Conservation (phyloP, 345 rosid genomes). For the Gossypium herbaceum region DNA sequence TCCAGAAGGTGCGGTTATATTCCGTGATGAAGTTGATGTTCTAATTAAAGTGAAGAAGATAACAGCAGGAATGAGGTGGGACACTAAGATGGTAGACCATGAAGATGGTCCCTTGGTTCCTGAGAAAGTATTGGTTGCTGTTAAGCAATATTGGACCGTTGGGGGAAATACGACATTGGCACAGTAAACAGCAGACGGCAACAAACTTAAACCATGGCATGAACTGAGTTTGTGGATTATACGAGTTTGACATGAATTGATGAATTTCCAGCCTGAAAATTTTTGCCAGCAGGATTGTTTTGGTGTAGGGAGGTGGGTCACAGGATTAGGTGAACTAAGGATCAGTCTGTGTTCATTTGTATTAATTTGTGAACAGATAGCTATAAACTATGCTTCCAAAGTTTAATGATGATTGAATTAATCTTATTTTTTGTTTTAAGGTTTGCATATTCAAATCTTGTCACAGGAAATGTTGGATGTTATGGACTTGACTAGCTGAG, state of each 20-base stretch:
- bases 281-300: not conserved
- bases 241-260: slow-evolving; percentile 16
- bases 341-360: not conserved
- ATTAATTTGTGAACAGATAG: not conserved
- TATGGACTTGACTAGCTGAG: not conserved
- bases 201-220: not conserved
- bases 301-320: not conserved
- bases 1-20: slow-evolving; percentile 92
- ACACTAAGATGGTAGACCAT: slow-evolving; percentile 88
- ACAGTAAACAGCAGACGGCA: slow-evolving; percentile 16
- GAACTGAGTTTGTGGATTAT: slow-evolving; percentile 3
- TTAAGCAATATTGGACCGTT: slow-evolving; percentile 92
- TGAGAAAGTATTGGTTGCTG: slow-evolving; percentile 83
- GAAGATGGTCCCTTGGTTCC: slow-evolving; percentile 97
- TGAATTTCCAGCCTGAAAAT: slow-evolving; percentile 17
- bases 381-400: not conserved
- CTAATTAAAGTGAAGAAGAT: slow-evolving; percentile 75
- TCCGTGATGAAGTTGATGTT: slow-evolving; percentile 85
- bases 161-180: slow-evolving; percentile 63
- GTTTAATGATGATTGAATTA: not conserved
- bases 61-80: slow-evolving; percentile 85
- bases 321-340: not conserved
- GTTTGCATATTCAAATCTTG: not conserved
- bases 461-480: not conserved
- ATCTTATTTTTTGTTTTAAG: not conserved